phyloP scores from a whole-genome alignment of 495 filamentous ascomycete genomes.

The Hyaloscypha hepaticicola region DNA sequence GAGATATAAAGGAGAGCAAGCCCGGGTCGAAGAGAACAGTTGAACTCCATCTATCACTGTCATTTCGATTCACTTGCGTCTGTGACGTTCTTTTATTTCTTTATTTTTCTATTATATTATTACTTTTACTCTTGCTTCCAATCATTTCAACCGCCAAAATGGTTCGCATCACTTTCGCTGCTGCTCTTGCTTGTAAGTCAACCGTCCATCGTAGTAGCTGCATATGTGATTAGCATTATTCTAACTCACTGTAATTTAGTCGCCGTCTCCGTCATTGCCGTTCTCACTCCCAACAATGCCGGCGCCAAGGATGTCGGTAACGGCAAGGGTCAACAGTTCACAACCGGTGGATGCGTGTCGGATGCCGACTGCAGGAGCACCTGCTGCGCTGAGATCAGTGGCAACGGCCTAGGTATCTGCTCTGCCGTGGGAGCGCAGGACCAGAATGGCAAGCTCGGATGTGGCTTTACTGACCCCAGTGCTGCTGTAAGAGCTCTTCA shows the following conservation, averaged over 20 bases:
- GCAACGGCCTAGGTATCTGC: constrained; percentile 38
- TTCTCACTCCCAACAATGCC: constrained; percentile 19
- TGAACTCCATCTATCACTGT: not conserved
- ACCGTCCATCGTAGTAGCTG: not conserved
- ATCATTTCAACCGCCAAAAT: constrained; percentile 30
- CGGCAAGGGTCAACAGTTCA: constrained; percentile 42
- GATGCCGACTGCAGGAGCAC: constrained; percentile 41
- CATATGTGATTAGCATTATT: constrained; percentile 10
- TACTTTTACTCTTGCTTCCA: constrained; percentile 1
- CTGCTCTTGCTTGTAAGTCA: constrained; percentile 35
- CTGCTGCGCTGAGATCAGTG: constrained; percentile 41
- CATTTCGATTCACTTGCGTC: constrained; percentile 4
- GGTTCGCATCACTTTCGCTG: constrained; percentile 37
- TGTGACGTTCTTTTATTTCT: constrained; percentile 9
- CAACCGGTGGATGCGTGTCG: constrained; percentile 43
- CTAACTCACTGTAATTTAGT: constrained; percentile 14
- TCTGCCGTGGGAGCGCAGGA: constrained; percentile 33
- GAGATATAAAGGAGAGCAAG: constrained; percentile 13
- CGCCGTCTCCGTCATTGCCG: constrained; percentile 23
- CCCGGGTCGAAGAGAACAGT: not conserved
- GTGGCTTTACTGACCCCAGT: constrained; percentile 47
- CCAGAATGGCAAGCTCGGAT: constrained; percentile 39
- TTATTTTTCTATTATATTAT: constrained; percentile 1
- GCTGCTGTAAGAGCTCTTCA: constrained; percentile 32
- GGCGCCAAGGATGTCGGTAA: constrained; percentile 40